Percentiles rank a stretch among this genome's conserved stretches.
Evolutionary conservation across 495 filamentous ascomycete species (phyloP).

Genomic region (Lindgomyces ingoldianus): DNA sequence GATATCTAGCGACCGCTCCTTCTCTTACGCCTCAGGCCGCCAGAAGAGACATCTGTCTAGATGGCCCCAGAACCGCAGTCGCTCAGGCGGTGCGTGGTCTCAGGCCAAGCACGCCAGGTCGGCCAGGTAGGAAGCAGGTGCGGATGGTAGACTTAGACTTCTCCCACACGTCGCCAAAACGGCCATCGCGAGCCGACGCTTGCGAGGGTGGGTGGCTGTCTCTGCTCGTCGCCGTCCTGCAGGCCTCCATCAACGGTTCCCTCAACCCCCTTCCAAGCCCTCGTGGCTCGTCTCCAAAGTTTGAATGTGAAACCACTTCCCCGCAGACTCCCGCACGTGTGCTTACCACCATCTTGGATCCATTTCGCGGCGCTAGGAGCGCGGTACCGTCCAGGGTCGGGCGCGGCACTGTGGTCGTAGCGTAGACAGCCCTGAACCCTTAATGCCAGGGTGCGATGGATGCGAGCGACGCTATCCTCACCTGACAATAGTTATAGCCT

Average conservation of each 20-base stretch:
- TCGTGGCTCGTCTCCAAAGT: constrained; percentile 33
- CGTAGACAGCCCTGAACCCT: constrained; percentile 5
- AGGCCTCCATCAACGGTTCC: background rate
- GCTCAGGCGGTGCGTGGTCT: too few species aligned
- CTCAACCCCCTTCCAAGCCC: constrained; percentile 7
- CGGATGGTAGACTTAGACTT: too few species aligned
- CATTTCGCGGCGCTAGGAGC: constrained; percentile 15
- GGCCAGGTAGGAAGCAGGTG: too few species aligned
- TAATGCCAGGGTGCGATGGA: constrained; percentile 6
- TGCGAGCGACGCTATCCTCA: constrained; percentile 26
- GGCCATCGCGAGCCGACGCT: constrained; percentile 2
- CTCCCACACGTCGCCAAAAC: too few species aligned
- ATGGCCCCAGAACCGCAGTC: too few species aligned
- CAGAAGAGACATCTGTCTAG: too few species aligned
- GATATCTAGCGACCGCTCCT: too few species aligned
- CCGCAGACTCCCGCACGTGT: constrained; percentile 38
- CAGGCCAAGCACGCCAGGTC: too few species aligned
- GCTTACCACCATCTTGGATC: constrained; percentile 31
- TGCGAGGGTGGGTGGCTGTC: background rate
- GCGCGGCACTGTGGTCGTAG: constrained; percentile 3
- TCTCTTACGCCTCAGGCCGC: too few species aligned
- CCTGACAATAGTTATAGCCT: constrained; percentile 30
- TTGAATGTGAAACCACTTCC: constrained; percentile 35
- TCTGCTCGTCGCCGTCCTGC: background rate
- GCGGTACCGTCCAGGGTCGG: constrained; percentile 13